phyloP scores from a whole-genome alignment of 768 basidiomycete species.

The Cystobasidium ongulense region DNA sequence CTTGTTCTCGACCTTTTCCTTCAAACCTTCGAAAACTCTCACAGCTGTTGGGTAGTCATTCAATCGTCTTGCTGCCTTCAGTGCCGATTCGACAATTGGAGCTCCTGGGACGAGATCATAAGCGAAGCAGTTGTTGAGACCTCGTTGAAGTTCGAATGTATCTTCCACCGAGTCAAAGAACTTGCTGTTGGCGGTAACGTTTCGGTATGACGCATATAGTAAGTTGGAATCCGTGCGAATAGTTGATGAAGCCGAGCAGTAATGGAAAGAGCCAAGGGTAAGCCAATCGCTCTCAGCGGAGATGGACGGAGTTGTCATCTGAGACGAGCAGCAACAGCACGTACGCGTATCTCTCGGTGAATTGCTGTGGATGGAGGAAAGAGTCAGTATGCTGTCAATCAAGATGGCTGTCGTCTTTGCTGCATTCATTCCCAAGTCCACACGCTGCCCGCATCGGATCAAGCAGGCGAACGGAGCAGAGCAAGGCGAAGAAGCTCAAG shows the following conservation, averaged over 20 bases:
- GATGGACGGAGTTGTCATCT: background rate
- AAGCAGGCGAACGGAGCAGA: background rate
- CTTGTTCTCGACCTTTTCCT: slow-evolving; percentile 97
- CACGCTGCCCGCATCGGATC: background rate
- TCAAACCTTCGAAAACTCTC: slow-evolving; percentile 87
- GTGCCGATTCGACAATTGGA: slow-evolving; percentile 70
- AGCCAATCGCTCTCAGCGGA: slow-evolving; percentile 5
- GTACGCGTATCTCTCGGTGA: slow-evolving; percentile 26
- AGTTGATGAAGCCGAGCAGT: background rate
- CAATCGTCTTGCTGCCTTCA: slow-evolving; percentile 78
- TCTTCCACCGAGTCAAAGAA: slow-evolving; percentile 92
- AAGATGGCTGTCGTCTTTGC: background rate
- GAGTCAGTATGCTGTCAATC: background rate
- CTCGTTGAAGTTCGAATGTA: slow-evolving; percentile 96
- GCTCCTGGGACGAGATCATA: slow-evolving; percentile 90
- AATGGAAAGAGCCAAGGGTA: background rate
- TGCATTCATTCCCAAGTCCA: background rate
- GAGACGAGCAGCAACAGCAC: background rate
- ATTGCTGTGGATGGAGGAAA: background rate
- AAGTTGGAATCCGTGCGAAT: background rate
- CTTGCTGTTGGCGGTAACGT: slow-evolving; percentile 62
- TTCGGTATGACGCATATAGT: slow-evolving; percentile 53
- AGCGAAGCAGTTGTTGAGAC: slow-evolving; percentile 98
- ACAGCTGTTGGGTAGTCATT: slow-evolving; percentile 97
- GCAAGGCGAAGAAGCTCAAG: background rate